Base-by-base conservation (phyloP, 2,329 filamentous ascomycete species). In the Magnaporthales sp. region DNA sequence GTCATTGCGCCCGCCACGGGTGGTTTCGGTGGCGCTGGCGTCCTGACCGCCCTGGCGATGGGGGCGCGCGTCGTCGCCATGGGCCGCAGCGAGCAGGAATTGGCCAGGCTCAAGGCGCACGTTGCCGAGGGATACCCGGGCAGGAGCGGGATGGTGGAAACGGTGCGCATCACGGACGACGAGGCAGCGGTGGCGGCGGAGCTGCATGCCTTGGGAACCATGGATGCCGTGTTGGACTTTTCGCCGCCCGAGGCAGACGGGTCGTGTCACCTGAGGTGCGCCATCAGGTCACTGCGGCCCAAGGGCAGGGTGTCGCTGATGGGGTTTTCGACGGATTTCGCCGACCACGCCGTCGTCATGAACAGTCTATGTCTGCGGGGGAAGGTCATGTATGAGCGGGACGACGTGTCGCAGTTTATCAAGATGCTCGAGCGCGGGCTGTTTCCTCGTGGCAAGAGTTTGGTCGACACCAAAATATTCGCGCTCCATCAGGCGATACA, bases 11-110 rank as follows among this genome's bases (percentile, higher is more conserved):
- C 82, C 1, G 80, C 82, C 4, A 84, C 81, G 0, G 83, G 82
- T 0, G 69, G 68, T 0, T 85, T 78, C 69, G 79, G 82, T 6
- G 77, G 81, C 15, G 78, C 78, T 0, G 81, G 74, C 0, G 80
- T 84, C 0, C 69, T 74, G 4, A 75, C 80, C 0, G 83, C 82
- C 0, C 63, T 80, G 0, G 79, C 81, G 1, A 80, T 84, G 76
- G 83, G 82, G 0, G 81, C 80, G 1, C 77, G 75, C 15, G 82
- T 85, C 6, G 72, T 86, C 65, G 83, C 83, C 3, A 77, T 82
- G 74, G 81, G 83, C 1, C 74, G 82, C 9, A 81, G 81, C 68
- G 68, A 73, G 67, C 19, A 51, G 3, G 38, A 51, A 19, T 8
- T 51, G 19, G 70, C 72, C 46, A 68, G 69, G 54, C 70, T 83